Conservation (phyloP, 352 stramenopile genomes). For the Phytopythium oedochilum region DNA sequence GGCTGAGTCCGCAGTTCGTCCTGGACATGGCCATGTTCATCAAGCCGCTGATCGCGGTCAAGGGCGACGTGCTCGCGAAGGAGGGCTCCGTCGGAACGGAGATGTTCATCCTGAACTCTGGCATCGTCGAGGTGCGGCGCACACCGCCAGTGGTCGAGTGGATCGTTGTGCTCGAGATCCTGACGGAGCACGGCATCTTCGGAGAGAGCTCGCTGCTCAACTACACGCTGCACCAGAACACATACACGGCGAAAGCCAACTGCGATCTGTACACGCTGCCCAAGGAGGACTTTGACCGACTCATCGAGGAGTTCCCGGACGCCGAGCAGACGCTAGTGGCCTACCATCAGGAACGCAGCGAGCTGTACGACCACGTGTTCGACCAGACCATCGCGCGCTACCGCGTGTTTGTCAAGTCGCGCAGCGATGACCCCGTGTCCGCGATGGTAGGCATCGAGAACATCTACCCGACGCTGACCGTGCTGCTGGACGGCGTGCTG, state of each 20-base stretch:
- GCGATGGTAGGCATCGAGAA: constrained; percentile 55
- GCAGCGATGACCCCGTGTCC: constrained; percentile 50
- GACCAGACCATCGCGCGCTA: constrained; percentile 68
- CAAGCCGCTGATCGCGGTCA: constrained; percentile 69
- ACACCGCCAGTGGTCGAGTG: constrained; percentile 42
- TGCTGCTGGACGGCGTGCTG: constrained; percentile 55
- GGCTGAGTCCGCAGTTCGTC: constrained; percentile 71
- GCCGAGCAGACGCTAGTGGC: constrained; percentile 50
- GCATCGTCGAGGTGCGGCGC: constrained; percentile 65
- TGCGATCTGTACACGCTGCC: constrained; percentile 75
- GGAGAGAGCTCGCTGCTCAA: constrained; percentile 65
- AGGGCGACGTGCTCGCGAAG: constrained; percentile 55
- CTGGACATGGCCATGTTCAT: constrained; percentile 87
- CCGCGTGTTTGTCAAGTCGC: constrained; percentile 50
- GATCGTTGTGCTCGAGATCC: constrained; percentile 71
- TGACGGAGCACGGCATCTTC: constrained; percentile 66
- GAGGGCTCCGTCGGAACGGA: constrained; percentile 66
- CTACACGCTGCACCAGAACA: constrained; percentile 72
- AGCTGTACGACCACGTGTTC: constrained; percentile 62
- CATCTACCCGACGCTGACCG: constrained; percentile 59
- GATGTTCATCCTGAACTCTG: constrained; percentile 82
- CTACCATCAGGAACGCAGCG: constrained; percentile 58
- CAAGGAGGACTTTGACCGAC: constrained; percentile 74
- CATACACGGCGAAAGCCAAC: constrained; percentile 62
- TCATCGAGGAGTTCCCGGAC: constrained; percentile 80